A percentile compares a stretch with the other conserved stretches of the same genome.
Evolutionary conservation across 2,329 filamentous ascomycete genomes (phyloP).

Genomic region (Ceratocystis destructans): DNA sequence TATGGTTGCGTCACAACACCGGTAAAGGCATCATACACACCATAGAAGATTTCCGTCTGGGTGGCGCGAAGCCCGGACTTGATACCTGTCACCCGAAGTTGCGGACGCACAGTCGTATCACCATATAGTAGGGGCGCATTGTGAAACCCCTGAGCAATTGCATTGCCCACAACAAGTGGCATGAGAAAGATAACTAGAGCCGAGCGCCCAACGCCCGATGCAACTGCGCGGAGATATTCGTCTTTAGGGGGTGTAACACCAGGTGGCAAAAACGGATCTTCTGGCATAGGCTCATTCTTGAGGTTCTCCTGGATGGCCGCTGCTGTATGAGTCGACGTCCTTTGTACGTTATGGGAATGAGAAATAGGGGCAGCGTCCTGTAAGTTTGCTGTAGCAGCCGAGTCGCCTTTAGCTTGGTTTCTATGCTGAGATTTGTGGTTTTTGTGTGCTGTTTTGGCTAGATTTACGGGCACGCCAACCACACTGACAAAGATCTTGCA

Average conservation of each 20-base stretch:
- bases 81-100: slow-evolving; percentile 50
- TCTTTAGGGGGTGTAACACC: slow-evolving; percentile 23
- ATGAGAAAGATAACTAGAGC: slow-evolving; percentile 39
- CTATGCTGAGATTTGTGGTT: slow-evolving; percentile 24
- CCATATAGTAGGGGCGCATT: slow-evolving; percentile 58
- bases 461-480: slow-evolving; percentile 43
- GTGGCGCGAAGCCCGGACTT: slow-evolving; percentile 49
- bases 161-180: slow-evolving; percentile 47
- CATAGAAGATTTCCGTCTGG: slow-evolving; percentile 46
- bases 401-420: neutral
- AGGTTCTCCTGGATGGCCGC: slow-evolving; percentile 19
- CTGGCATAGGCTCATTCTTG: slow-evolving; percentile 16
- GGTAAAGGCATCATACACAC: slow-evolving; percentile 51
- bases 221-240: slow-evolving; percentile 38
- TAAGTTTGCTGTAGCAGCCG: neutral
- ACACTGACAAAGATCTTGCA: slow-evolving; percentile 15
- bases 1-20: slow-evolving; percentile 38
- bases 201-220: slow-evolving; percentile 37
- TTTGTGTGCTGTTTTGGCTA: slow-evolving; percentile 44
- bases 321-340: slow-evolving; percentile 5
- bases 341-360: neutral
- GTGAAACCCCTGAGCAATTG: slow-evolving; percentile 54
- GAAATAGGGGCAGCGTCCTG: neutral
- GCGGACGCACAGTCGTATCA: slow-evolving; percentile 52
- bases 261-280: slow-evolving; percentile 7